Percentiles rank a stretch among this genome's conserved stretches.
These are phyloP conservation scores for Diaporthe capsici DNA, from an alignment of 2,329 filamentous ascomycete species.

Conservation along the genomic window DNA sequence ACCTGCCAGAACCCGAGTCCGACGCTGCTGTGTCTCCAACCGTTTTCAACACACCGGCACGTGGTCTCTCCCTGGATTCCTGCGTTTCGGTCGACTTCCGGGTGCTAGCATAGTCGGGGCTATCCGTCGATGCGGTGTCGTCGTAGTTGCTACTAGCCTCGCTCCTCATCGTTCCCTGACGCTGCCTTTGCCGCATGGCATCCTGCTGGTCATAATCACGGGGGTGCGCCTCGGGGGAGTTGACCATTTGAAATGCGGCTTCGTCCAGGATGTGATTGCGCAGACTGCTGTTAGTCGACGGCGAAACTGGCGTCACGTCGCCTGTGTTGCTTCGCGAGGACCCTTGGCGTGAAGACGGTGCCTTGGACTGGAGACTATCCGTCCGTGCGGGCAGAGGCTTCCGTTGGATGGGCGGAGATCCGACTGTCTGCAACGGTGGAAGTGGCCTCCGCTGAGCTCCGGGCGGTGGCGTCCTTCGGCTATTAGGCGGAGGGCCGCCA, in stretches of 20 bases:
- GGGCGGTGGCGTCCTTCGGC: slow-evolving; percentile 36
- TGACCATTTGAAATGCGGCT: slow-evolving; percentile 64
- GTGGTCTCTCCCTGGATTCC: slow-evolving; percentile 73
- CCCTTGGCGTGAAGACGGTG: slow-evolving; percentile 36
- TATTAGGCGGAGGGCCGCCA: slow-evolving; percentile 28
- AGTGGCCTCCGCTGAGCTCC: slow-evolving; percentile 38
- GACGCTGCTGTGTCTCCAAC: slow-evolving; percentile 67
- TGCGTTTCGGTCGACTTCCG: slow-evolving; percentile 65
- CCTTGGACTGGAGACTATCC: slow-evolving; percentile 39
- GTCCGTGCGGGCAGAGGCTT: slow-evolving; percentile 65
- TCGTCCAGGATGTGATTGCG: slow-evolving; percentile 60
- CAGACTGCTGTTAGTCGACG: slow-evolving; percentile 56
- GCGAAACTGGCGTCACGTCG: slow-evolving; percentile 53
- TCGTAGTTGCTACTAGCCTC: slow-evolving; percentile 67
- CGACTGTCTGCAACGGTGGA: slow-evolving; percentile 34
- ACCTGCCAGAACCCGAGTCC: slow-evolving; percentile 45
- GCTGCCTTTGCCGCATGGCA: slow-evolving; percentile 47
- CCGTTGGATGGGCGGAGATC: slow-evolving; percentile 60
- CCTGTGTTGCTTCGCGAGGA: slow-evolving; percentile 53
- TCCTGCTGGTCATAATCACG: slow-evolving; percentile 41
- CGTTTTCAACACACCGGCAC: slow-evolving; percentile 85
- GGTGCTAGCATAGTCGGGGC: slow-evolving; percentile 85
- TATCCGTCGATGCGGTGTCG: slow-evolving; percentile 74
- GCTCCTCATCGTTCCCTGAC: slow-evolving; percentile 55
- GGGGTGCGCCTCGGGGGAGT: slow-evolving; percentile 48